Evolutionary conservation across 495 filamentous ascomycete species (phyloP).

Genomic region (Aspergillus affinis): DNA sequence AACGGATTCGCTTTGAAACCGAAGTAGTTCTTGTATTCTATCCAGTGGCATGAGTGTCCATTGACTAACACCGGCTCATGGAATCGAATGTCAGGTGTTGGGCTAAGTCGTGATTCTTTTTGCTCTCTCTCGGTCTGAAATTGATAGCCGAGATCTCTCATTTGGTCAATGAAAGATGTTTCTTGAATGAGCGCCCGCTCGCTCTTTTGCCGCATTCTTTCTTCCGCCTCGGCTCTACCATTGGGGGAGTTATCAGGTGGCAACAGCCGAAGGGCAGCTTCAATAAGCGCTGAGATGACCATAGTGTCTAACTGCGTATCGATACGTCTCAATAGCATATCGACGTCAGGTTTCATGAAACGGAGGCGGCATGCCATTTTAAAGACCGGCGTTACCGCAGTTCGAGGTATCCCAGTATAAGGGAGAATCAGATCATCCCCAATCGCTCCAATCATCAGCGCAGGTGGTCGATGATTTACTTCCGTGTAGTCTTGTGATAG

Average conservation of each 20-base stretch:
- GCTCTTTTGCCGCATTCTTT: not conserved
- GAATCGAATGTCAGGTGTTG: slow-evolving; percentile 1
- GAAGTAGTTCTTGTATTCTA: slow-evolving; percentile 1
- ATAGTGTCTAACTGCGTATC: not conserved
- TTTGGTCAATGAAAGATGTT: not conserved
- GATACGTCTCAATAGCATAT: not conserved
- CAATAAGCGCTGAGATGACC: not conserved
- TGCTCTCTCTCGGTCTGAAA: not conserved
- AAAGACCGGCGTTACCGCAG: not conserved
- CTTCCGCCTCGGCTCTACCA: not conserved
- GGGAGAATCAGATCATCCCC: not conserved
- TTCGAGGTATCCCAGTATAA: not conserved
- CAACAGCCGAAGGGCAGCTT: not conserved
- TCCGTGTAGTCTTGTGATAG: no score
- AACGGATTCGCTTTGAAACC: not conserved
- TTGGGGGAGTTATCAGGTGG: not conserved
- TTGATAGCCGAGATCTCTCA: not conserved
- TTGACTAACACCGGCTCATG: not conserved
- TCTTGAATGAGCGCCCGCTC: not conserved
- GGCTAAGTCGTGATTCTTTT: not conserved
- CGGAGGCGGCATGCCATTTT: not conserved
- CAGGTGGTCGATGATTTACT: no score
- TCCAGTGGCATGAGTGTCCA: not conserved
- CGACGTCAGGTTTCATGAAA: not conserved
- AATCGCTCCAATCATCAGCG: not conserved